Evolutionary conservation across 345 rosid genomes (phyloP).

Genomic region (Ceriops tagal): DNA sequence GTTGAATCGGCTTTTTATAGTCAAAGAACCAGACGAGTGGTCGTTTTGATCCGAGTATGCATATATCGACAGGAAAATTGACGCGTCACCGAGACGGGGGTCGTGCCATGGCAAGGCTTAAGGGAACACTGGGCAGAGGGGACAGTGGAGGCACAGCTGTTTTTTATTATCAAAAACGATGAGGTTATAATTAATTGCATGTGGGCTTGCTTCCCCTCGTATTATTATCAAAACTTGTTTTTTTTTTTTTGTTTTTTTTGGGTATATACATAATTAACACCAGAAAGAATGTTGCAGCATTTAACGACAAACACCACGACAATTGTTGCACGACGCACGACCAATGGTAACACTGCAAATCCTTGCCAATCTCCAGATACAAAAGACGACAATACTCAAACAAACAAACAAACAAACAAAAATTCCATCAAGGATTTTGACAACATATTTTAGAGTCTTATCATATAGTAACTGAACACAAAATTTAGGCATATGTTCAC

Average conservation of each 20-base stretch:
- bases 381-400: constrained; percentile 12
- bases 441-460: constrained; percentile 19
- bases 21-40: no score
- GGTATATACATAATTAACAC: background rate
- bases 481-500: no score
- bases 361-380: constrained; percentile 42
- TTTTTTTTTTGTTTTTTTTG: no score
- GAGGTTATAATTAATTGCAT: constrained; percentile 6
- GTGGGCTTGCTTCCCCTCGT: background rate
- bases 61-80: no score
- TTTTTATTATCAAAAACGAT: no score
- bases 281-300: constrained; percentile 54
- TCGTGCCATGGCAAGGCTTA: no score
- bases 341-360: constrained; percentile 21
- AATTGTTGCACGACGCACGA: constrained; percentile 33
- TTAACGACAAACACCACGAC: constrained; percentile 55
- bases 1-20: no score
- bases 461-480: no score
- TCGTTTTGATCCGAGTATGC: no score
- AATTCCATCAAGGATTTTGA: constrained; percentile 37
- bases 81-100: no score
- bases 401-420: constrained; percentile 8
- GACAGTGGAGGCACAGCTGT: background rate
- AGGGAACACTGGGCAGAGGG: no score
- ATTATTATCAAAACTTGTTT: no score